Evolutionary conservation across 2,329 filamentous ascomycete genomes (phyloP).

Genomic region (Microcyclospora pomicola): DNA sequence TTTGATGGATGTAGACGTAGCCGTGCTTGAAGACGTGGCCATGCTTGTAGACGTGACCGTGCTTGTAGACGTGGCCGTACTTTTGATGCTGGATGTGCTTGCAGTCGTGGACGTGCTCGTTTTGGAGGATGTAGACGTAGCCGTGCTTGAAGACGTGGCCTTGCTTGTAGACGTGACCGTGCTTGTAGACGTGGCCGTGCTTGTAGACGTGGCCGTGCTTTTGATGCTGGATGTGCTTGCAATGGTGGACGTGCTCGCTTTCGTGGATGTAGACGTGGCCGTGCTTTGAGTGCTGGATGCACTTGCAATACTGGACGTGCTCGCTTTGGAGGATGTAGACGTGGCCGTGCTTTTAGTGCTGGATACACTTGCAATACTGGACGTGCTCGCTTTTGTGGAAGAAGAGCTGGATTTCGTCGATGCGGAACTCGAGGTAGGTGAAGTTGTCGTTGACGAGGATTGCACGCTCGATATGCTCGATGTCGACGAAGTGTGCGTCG

Average conservation of each 20-base stretch:
- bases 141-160: background rate
- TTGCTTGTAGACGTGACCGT: background rate
- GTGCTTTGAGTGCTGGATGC: background rate
- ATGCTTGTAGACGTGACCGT: conserved; percentile 1
- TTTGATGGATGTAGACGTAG: too few species aligned
- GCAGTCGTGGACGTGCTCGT: background rate
- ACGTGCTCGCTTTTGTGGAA: background rate
- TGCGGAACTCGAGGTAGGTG: background rate
- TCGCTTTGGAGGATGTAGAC: background rate
- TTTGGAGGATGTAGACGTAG: too few species aligned
- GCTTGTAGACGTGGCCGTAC: background rate
- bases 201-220: background rate
- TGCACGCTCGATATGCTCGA: too few species aligned
- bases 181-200: background rate
- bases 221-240: too few species aligned
- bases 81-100: too few species aligned
- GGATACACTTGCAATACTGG: background rate
- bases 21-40: conserved; percentile 1
- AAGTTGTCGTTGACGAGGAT: background rate
- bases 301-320: too few species aligned
- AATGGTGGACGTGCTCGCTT: background rate
- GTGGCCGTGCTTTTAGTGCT: background rate
- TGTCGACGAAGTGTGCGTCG: too few species aligned
- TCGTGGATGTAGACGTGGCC: background rate
- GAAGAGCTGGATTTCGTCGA: background rate